Base-by-base conservation (phyloP, 495 filamentous ascomycete genomes). In the Peziza echinospora region DNA sequence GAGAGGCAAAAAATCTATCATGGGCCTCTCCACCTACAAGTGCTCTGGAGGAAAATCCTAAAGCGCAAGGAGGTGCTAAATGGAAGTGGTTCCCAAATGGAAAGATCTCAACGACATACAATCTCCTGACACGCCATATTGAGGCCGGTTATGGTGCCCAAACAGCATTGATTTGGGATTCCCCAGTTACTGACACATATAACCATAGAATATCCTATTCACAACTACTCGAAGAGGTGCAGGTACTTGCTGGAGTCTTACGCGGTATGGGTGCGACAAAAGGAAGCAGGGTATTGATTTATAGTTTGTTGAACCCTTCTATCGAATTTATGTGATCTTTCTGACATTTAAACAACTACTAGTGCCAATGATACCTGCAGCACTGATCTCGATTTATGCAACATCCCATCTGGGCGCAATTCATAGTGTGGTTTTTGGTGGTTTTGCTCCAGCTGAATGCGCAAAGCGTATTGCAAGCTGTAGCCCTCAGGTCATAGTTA, bases 341-440 rank as follows among this genome's bases (percentile, higher is more conserved):
- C 10, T 41, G 50, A 21, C 41, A 47, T 16, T 7, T 21, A 21
- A 24, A 44, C 24, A 21, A 21, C 16, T 26, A 41, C 7, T 26
- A 86, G 82, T 93, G 86, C 87, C 86, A 46, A 93, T 94, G 86
- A 84, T 94, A 26, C 87, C 86, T 1, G 79, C 82, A 4, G 79
- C 86, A 6, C 58, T 92, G 16, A 78, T 91, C 43, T 85, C 81
- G 19, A 80, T 84, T 21, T 75, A 93, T 2, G 84, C 87, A 22
- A 73, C 82, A 51, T 71, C 71, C 37, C 78, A 85, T 0, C 66
- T 94, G 0, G 87, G 87, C 21, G 86, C 87, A 5, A 77, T 93
- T 46, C 86, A 94, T 52, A 75, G 82, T 3, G 84, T 87, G 6
- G 86, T 94, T 2, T 94, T 94, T 60, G 87, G 86, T 9, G 86